phyloP scores from a whole-genome alignment of 2,329 filamentous ascomycete species.

The Sarocladium kiliense region DNA sequence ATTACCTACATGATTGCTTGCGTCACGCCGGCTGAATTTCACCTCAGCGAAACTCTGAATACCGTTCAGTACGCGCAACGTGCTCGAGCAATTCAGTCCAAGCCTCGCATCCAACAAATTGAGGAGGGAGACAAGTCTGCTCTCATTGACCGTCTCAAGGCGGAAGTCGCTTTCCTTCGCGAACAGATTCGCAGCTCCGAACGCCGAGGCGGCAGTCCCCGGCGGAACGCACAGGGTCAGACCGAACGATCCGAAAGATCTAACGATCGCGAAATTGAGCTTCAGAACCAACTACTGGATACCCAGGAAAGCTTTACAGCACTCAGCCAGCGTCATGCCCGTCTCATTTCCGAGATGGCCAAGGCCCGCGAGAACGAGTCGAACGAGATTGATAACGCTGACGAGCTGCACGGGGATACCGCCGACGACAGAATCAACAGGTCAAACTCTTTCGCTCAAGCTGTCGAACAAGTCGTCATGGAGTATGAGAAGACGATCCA shows the following conservation, averaged over 20 bases:
- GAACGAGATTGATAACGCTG: slow-evolving; percentile 50
- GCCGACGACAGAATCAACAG: slow-evolving; percentile 86
- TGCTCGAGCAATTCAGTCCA: slow-evolving; percentile 93
- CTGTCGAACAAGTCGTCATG: slow-evolving; percentile 90
- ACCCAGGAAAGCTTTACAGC: slow-evolving; percentile 91
- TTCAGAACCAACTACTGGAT: slow-evolving; percentile 91
- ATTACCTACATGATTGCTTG: slow-evolving; percentile 99
- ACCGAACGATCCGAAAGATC: slow-evolving; percentile 72
- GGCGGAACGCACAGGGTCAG: slow-evolving; percentile 46
- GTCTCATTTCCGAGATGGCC: slow-evolving; percentile 87
- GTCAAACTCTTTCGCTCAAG: slow-evolving; percentile 92
- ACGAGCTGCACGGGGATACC: slow-evolving; percentile 62
- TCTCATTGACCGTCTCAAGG: slow-evolving; percentile 86
- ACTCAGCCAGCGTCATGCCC: slow-evolving; percentile 89
- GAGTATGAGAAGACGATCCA: slow-evolving; percentile 99
- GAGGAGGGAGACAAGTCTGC: slow-evolving; percentile 94
- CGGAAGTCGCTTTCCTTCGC: slow-evolving; percentile 87
- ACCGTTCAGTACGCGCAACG: slow-evolving; percentile 96
- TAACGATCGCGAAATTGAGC: slow-evolving; percentile 78
- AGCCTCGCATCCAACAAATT: slow-evolving; percentile 89
- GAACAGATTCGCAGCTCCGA: slow-evolving; percentile 90
- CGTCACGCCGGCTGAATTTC: slow-evolving; percentile 94
- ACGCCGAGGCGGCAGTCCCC: slow-evolving; percentile 46
- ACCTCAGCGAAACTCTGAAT: slow-evolving; percentile 94
- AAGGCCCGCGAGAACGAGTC: slow-evolving; percentile 70